phyloP scores from a whole-genome alignment of 306 rosid species.

The Prunus mume region DNA sequence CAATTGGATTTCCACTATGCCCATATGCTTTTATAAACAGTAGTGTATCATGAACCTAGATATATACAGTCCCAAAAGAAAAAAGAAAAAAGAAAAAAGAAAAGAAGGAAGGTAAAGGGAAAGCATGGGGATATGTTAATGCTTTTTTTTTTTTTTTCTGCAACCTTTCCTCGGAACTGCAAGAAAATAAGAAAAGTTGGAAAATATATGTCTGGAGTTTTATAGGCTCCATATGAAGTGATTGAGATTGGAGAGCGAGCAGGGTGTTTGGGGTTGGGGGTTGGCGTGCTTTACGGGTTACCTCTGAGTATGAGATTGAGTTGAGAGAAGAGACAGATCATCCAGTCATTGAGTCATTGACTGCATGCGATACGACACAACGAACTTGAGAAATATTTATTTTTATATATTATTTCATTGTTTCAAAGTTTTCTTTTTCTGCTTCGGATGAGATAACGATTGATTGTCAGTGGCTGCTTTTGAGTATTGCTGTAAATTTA shows the following conservation, averaged over 20 bases:
- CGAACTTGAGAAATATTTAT: not conserved
- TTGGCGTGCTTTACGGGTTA: conserved; percentile 14
- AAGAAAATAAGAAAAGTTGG: not conserved
- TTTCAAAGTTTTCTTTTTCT: not conserved
- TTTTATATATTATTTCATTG: not conserved
- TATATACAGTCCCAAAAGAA: not conserved
- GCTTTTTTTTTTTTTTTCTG: not conserved
- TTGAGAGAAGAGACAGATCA: not conserved
- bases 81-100: too few relatives aligned
- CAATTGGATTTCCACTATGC: too few relatives aligned
- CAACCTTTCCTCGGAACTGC: conserved; percentile 8
- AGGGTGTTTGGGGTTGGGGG: not conserved
- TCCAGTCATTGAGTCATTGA: not conserved
- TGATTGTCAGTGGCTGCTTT: not conserved
- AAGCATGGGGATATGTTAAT: not conserved
- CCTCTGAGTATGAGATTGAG: not conserved
- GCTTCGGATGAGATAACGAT: too few relatives aligned
- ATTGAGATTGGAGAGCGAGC: not conserved
- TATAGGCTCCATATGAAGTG: not conserved
- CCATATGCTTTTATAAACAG: too few relatives aligned
- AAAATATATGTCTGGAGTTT: not conserved
- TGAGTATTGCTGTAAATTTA: too few relatives aligned
- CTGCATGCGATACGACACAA: conserved; percentile 35
- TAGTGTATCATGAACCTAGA: too few relatives aligned
- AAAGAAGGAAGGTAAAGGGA: not conserved